Percentiles rank a stretch among this genome's conserved stretches.
Conservation (phyloP, 768 basidiomycete species). For the Crepidotus variabilis region DNA sequence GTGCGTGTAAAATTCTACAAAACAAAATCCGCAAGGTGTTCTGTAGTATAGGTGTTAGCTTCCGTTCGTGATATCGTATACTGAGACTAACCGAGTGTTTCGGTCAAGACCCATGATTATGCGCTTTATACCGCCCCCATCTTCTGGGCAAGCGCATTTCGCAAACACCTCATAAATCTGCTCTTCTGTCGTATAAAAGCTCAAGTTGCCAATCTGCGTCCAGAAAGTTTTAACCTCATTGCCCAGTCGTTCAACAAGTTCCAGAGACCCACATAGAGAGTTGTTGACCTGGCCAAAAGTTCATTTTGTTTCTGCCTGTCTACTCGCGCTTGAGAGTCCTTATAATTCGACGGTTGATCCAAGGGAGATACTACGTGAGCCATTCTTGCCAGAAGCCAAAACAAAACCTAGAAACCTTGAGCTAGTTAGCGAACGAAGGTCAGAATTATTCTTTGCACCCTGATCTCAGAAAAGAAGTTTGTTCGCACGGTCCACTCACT, state of each 20-base stretch:
- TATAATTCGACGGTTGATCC: slow-evolving; percentile 96
- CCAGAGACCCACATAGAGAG: slow-evolving; percentile 74
- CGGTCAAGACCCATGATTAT: slow-evolving; percentile 95
- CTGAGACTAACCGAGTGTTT: slow-evolving; percentile 63
- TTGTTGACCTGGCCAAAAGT: slow-evolving; percentile 78
- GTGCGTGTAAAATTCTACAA: slow-evolving; percentile 95
- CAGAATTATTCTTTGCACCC: background rate
- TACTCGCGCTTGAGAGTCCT: slow-evolving; percentile 83
- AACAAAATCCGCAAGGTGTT: slow-evolving; percentile 94
- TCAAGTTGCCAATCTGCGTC: slow-evolving; percentile 80
- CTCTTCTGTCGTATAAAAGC: slow-evolving; percentile 94
- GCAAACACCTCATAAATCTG: slow-evolving; percentile 93
- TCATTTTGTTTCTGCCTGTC: slow-evolving; percentile 79
- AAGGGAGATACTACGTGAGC: slow-evolving; percentile 81
- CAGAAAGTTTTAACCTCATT: slow-evolving; percentile 6
- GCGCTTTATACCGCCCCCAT: slow-evolving; percentile 86
- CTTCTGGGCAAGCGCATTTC: slow-evolving; percentile 84
- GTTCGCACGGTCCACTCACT: slow-evolving; percentile 32
- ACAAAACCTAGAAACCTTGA: background rate
- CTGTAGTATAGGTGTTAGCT: slow-evolving; percentile 33
- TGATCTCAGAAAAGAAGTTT: background rate
- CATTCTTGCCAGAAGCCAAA: slow-evolving; percentile 39
- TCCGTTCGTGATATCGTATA: background rate
- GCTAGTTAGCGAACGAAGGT: slow-evolving; percentile 3
- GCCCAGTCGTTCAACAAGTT: slow-evolving; percentile 5